phyloP scores from a whole-genome alignment of 2,329 filamentous ascomycete genomes.

The Fusarium xylarioides region DNA sequence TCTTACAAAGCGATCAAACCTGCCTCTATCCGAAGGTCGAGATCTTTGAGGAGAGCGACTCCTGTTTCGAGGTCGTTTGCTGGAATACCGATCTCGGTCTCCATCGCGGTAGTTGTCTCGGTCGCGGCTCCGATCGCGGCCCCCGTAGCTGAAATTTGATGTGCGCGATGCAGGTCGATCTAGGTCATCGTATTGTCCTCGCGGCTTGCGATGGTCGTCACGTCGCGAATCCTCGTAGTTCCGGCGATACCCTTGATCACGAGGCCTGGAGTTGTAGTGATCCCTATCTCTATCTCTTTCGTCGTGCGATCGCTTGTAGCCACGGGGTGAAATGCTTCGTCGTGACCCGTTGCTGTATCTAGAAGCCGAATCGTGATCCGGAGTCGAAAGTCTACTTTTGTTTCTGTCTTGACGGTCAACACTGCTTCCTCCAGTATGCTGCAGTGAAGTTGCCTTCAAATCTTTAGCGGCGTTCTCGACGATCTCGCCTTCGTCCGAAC shows the following conservation, averaged over 20 bases:
- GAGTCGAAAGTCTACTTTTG: slow-evolving; percentile 69
- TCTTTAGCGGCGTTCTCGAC: slow-evolving; percentile 72
- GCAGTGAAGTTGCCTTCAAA: slow-evolving; percentile 88
- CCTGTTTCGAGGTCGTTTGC: slow-evolving; percentile 65
- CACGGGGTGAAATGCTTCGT: slow-evolving; percentile 68
- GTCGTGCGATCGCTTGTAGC: slow-evolving; percentile 73
- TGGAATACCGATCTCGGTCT: slow-evolving; percentile 56
- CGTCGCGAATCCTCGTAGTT: slow-evolving; percentile 68
- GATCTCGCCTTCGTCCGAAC: slow-evolving; percentile 89
- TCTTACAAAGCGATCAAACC: slow-evolving; percentile 47
- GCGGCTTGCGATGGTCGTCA: slow-evolving; percentile 58
- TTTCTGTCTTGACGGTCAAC: slow-evolving; percentile 94
- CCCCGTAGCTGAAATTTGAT: slow-evolving; percentile 58
- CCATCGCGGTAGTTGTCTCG: slow-evolving; percentile 52
- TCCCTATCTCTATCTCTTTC: slow-evolving; percentile 59
- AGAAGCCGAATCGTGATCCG: slow-evolving; percentile 59
- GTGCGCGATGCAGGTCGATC: slow-evolving; percentile 59
- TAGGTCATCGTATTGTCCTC: slow-evolving; percentile 64
- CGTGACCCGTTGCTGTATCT: slow-evolving; percentile 54
- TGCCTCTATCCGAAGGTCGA: slow-evolving; percentile 50
- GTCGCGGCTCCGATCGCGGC: slow-evolving; percentile 53
- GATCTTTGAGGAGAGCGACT: slow-evolving; percentile 60
- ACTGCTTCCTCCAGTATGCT: slow-evolving; percentile 77
- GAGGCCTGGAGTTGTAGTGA: slow-evolving; percentile 59
- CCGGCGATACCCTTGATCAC: slow-evolving; percentile 63